Evolutionary conservation across 768 basidiomycete species (phyloP), one percentile per base, ranked within the genome.

Genomic region (Mycena rosella): DNA sequence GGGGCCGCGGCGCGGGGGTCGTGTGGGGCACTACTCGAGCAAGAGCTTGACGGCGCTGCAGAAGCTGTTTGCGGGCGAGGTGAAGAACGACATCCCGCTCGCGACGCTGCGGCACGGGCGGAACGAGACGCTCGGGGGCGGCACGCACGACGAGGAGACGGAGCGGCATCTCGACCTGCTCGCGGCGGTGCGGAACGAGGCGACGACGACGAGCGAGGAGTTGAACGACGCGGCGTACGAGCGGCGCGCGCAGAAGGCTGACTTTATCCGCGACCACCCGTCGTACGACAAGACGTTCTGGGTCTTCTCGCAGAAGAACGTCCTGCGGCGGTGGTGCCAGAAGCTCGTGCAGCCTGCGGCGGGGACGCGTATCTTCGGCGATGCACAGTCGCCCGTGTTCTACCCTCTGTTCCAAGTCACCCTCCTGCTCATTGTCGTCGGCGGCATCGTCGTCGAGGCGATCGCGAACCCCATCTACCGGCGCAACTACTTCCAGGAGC

Each of bases 281-380:
- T 86, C 90, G 3, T 99, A 93, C 74, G 96, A 98, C 78, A 93
- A 89, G 74, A 88, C 93, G 0, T 91, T 98, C 67, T 98, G 94
- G 93, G 67, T 97, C 22, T 91, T 98, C 76, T 87, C 91, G 2
- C 95, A 97, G 79, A 86, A 88, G 69, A 94, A 92, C 69, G 78
- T 80, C 18, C 38, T 96, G 42, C 91, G 97, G 1, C 86, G 82
- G 47, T 75, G 90, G 64, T 97, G 93, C 75, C 97, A 99, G 78
- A 88, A 86, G 67, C 78, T 97, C 51, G 95, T 97, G 20, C 86
- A 87, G 42, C 94, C 97, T 0, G 87, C 94, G 0, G 87, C 89
- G 60, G 95, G 95, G 26, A 92, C 95, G 63, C 93, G 97, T 0
- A 91, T 98, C 65, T 93, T 91, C 74, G 97, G 97, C n/a, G 81